These are phyloP conservation scores for Buxus sempervirens DNA, from an alignment of 164 flowering plant species.

Conservation along the genomic window DNA sequence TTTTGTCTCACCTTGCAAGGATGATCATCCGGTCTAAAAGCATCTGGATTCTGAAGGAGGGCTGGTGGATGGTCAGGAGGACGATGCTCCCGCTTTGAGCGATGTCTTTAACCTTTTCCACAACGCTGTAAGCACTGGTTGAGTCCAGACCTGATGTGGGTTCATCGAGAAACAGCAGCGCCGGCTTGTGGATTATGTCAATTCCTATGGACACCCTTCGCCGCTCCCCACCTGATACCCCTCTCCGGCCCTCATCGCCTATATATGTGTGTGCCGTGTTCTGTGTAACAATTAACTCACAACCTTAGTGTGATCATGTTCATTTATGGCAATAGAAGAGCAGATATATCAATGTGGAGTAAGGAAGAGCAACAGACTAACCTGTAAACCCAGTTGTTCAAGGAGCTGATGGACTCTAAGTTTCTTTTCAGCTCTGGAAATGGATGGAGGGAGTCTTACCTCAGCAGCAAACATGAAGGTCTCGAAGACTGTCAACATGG, in stretches of 20 bases:
- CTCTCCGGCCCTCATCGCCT: conserved; percentile 72
- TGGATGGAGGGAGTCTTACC: conserved; percentile 68
- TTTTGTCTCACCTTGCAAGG: conserved; percentile 50
- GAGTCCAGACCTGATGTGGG: conserved; percentile 85
- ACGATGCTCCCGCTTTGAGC: conserved; percentile 72
- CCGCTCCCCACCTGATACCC: conserved; percentile 81
- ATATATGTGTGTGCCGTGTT: conserved; percentile 62
- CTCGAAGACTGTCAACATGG: conserved; percentile 73
- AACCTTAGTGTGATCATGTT: not conserved
- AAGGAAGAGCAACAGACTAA: conserved; percentile 8
- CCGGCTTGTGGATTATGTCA: conserved; percentile 81
- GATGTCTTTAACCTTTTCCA: conserved; percentile 71
- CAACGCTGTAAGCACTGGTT: conserved; percentile 74
- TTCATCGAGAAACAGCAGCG: conserved; percentile 72
- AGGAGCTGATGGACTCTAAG: conserved; percentile 59
- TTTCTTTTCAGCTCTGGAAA: conserved; percentile 64
- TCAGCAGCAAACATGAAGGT: conserved; percentile 87
- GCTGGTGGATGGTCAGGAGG: conserved; percentile 86
- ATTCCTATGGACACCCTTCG: conserved; percentile 78
- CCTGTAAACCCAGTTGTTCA: conserved; percentile 70
- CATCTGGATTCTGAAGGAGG: conserved; percentile 71
- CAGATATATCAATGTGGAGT: no score
- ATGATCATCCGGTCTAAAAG: conserved; percentile 64
- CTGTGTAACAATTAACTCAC: conserved; percentile 16
- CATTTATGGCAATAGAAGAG: no score